phyloP scores from a whole-genome alignment of 208 protist genomes.

The Acanthamoeba triangularis region DNA sequence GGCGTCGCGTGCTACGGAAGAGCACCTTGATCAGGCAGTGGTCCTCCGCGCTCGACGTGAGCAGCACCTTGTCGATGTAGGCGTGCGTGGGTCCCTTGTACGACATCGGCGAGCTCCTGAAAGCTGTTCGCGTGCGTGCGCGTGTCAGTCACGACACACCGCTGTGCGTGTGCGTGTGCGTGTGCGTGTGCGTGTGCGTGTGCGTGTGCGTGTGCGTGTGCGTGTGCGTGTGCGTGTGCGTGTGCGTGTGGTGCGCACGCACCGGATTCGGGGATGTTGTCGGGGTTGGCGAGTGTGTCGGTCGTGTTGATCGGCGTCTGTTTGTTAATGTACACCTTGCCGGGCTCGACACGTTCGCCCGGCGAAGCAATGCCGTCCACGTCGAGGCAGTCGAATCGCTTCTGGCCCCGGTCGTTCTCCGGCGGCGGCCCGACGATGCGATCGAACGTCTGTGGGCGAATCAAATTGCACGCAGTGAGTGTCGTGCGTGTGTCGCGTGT shows the following conservation, averaged over 20 bases:
- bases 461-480: too few species aligned
- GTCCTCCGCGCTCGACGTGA: conserved; percentile 94
- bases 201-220: not conserved
- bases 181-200: not conserved
- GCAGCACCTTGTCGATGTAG: conserved; percentile 96
- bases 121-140: not conserved
- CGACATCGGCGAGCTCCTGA: conserved; percentile 89
- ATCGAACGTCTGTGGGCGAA: conserved; percentile 35
- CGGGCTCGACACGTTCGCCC: conserved; percentile 93
- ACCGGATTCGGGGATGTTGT: conserved; percentile 69
- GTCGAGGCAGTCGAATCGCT: conserved; percentile 91
- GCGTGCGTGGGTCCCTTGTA: conserved; percentile 96
- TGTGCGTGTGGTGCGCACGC: not conserved
- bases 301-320: conserved; percentile 90
- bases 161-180: not conserved
- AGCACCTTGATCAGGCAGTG: conserved; percentile 97
- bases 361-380: conserved; percentile 96
- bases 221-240: not conserved
- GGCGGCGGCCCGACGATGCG: conserved; percentile 67
- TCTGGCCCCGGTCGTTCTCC: not conserved
- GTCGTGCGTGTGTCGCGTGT: too few species aligned
- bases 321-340: conserved; percentile 98
- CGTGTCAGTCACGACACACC: conserved; percentile 25
- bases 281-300: conserved; percentile 79
- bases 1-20: conserved; percentile 95